Evolutionary conservation across 192 early-diverging fungal species (phyloP), one percentile per base, ranked within the genome.

Genomic region (Chytriomyces confervae): DNA sequence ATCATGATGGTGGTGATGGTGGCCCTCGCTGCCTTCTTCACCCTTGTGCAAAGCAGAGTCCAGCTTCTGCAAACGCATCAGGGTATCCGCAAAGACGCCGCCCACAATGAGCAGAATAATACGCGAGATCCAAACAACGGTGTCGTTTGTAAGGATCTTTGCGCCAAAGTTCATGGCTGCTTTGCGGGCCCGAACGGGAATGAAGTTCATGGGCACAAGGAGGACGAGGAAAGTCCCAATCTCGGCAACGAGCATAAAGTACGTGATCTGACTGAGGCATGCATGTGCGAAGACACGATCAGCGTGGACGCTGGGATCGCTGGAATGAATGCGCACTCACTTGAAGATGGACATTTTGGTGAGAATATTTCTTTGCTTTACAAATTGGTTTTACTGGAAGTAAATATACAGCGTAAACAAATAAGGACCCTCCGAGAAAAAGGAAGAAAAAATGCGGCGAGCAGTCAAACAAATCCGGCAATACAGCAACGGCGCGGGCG

Each of bases 51-150:
- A 62, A 1, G 79, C 81, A 1, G 43, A 16, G 7, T 84, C 84
- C 65, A 87, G 77, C 47, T 71, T 50, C 50, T 78, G 81, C n/a
- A 87, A 73, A 0, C 83, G 24, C n/a, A 57, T 61, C n/a, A 87
- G 46, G 9, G 86, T 87, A 66, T 87, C 86, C 7, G 66, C 69
- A 76, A 87, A 87, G n/a, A 85, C 84, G 9, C 63, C 78, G 5
- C 76, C 78, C 27, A 87, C 82, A 8, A 85, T 43, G 49, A 87
- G 71, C 51, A 87, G 66, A 7, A 87, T 7, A 29, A 87, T 79
- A 18, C 82, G 81, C 11, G 76, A 77, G 27, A 71, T 62, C 84
- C 86, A 85, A 18, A 83, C 76, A 16, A 85, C 64, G 5, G 78
- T 76, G n/a, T 85, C 82, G 57, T 86, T 62, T 6, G 27, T 45